A percentile compares a stretch with the other conserved stretches of the same genome.
Conservation (phyloP, 169 alveolate genomes). For the Plasmodium vivax region DNA sequence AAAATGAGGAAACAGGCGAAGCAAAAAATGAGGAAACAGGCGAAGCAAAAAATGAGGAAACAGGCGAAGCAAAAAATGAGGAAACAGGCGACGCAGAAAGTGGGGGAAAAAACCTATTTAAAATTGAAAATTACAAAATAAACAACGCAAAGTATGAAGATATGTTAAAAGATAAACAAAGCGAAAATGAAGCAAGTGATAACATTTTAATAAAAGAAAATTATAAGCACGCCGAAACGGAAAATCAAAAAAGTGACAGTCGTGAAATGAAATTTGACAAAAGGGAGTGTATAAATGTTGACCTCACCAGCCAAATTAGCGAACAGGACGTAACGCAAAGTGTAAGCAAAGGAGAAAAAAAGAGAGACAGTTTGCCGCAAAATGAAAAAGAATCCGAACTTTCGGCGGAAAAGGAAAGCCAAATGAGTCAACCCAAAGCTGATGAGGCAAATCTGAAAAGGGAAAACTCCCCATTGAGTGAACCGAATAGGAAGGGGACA, state of each 20-base stretch:
- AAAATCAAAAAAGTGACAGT: background rate
- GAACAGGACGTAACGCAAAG: background rate
- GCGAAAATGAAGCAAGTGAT: slow-evolving; percentile 1
- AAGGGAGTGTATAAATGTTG: slow-evolving; percentile 21
- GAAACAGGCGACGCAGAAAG: background rate
- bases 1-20: background rate
- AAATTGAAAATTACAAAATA: slow-evolving; percentile 35
- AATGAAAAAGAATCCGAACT: background rate
- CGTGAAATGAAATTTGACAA: background rate
- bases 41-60: too few species aligned
- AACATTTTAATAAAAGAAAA: slow-evolving; percentile 22
- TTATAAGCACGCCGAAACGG: background rate
- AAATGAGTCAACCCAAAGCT: background rate
- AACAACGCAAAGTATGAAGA: slow-evolving; percentile 6
- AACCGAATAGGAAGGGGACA: background rate
- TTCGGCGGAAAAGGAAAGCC: background rate
- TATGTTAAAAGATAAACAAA: background rate
- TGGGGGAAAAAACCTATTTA: background rate
- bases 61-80: background rate
- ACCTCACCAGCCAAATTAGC: background rate
- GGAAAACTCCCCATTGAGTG: background rate
- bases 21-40: background rate
- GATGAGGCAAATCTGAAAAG: background rate
- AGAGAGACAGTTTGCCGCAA: background rate
- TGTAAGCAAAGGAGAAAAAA: background rate